Base-by-base conservation (phyloP, 208 protist species). In the Leishmania amazonensis region DNA sequence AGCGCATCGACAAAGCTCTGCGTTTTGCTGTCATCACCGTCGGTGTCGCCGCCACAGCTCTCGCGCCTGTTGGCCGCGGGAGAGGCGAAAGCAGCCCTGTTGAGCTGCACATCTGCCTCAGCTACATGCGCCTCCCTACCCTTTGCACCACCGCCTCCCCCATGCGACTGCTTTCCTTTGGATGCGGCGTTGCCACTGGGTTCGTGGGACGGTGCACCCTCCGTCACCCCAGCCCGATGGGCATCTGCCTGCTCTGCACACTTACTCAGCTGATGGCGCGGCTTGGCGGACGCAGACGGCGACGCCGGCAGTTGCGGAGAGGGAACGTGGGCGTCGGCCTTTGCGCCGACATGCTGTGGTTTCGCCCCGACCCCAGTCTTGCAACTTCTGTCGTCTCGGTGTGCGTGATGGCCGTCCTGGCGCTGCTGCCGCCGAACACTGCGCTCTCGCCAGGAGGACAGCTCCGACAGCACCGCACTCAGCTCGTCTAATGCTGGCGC, bases 1-100 rank as follows among this genome's bases (percentile, higher is more conserved):
- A 87, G 78, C 11, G 80, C 84, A 76, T 94, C 90, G 5, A 84
- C 75, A 75, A 92, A 94, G 54, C 88, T 83, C 68, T 76, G 83
- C n/a, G 60, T 77, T 31, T 31, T 54, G 72, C 58, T 70, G 3
- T 24, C 28, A 24, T 80, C 58, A 13, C 49, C 31, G n/a, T 81
- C 76, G 1, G 57, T 38, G n/a, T 78, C 72, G 45, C 75, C 49
- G 42, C 42, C 64, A 42, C n/a, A 19, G 62, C 67, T 53, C 24
- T 21, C 28, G 58, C 38, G 45, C 15, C 6, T 35, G 9, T 53
- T 54, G 8, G 8, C 24, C 6, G 7, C 45, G 2, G 17, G 28
- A 6, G 42, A 54, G 45, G 45, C 42, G 15, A 21, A 21, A 3
- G 45, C 1, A 0, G 19, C 45, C 1, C 28, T 7, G 8, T 0